phyloP scores from a whole-genome alignment of 345 rosid species.

The Corymbia maculata region DNA sequence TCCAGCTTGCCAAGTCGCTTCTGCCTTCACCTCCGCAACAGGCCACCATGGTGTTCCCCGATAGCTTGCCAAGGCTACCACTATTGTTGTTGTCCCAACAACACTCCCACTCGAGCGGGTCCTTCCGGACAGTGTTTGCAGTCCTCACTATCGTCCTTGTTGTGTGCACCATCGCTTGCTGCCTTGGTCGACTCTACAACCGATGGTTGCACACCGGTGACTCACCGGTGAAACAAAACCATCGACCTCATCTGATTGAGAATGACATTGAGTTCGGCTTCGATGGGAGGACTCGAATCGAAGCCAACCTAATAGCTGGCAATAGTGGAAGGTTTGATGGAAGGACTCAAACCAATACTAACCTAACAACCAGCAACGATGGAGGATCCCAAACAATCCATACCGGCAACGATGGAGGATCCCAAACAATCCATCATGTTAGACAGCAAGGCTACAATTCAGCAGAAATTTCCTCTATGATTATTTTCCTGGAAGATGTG shows the following conservation, averaged over 20 bases:
- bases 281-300: slow-evolving; percentile 4
- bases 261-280: not conserved
- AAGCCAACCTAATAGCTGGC: not conserved
- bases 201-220: slow-evolving; percentile 1
- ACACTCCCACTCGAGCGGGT: not conserved
- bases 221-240: slow-evolving; percentile 12
- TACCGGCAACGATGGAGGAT: not conserved
- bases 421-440: not conserved
- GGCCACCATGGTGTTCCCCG: not conserved
- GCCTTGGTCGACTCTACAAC: slow-evolving; percentile 30
- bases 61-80: not conserved
- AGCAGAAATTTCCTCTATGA: not conserved
- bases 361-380: not conserved
- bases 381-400: not conserved
- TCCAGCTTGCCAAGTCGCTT: slow-evolving; percentile 1
- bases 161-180: slow-evolving; percentile 30
- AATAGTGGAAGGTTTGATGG: not conserved
- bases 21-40: not conserved
- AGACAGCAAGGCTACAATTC: no score
- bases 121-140: slow-evolving; percentile 5
- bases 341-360: slow-evolving; percentile 1
- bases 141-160: slow-evolving; percentile 32
- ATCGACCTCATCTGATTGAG: not conserved
- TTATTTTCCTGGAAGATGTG: no score
- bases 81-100: not conserved